Conservation (phyloP, 1,139 yeast genomes). For the Ogataea hybrid region DNA sequence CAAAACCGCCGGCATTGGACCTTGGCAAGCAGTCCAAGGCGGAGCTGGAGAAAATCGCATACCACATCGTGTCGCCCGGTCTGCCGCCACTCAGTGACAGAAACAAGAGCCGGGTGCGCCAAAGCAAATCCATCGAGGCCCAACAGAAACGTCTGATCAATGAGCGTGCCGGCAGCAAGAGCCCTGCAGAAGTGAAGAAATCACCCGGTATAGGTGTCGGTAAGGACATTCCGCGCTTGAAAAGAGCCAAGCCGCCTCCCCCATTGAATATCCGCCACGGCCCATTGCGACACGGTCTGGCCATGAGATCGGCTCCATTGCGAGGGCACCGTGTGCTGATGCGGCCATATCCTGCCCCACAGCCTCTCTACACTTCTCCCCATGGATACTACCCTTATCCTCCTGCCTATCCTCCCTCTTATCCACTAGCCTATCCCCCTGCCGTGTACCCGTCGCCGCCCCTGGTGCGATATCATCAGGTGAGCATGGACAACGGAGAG, state of each 20-base stretch:
- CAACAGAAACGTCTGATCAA: constrained; percentile 22
- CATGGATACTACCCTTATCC: not conserved
- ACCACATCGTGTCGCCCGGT: constrained; percentile 21
- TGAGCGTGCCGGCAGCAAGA: constrained; percentile 13
- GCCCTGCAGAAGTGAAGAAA: not conserved
- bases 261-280: constrained; percentile 17
- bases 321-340: constrained; percentile 2
- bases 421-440: not conserved
- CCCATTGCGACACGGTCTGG: constrained; percentile 9
- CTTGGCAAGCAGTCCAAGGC: constrained; percentile 6
- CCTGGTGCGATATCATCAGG: constrained; percentile 7
- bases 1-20: constrained; percentile 12
- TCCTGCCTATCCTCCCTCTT: too few relatives aligned
- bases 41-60: constrained; percentile 16
- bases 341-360: constrained; percentile 1
- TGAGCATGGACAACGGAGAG: constrained; percentile 4
- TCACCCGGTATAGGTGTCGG: not conserved
- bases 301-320: constrained; percentile 16
- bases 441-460: not conserved
- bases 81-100: constrained; percentile 21
- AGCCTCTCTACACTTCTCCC: not conserved
- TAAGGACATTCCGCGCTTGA: constrained; percentile 12
- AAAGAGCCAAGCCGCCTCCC: constrained; percentile 23
- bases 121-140: constrained; percentile 22
- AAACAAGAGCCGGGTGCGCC: constrained; percentile 15